Conservation (phyloP, 2,329 filamentous ascomycete species). For the Aspergillus sp. region DNA sequence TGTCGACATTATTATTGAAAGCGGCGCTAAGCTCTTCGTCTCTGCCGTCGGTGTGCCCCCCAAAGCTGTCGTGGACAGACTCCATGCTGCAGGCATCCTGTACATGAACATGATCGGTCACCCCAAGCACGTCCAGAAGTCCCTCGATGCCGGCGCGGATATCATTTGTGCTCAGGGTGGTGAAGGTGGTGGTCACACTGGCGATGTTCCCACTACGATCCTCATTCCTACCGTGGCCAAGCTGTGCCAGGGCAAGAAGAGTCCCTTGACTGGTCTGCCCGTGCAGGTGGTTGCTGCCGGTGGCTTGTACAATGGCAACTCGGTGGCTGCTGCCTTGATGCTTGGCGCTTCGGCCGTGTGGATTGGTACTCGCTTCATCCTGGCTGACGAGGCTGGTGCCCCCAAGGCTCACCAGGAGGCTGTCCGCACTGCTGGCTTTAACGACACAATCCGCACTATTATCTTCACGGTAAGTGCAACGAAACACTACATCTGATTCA, state of each 20-base stretch:
- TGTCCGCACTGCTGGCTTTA: constrained; percentile 84
- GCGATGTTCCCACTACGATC: constrained; percentile 86
- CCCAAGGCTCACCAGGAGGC: constrained; percentile 94
- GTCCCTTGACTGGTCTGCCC: constrained; percentile 79
- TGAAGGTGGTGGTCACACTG: constrained; percentile 95
- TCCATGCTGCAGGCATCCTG: constrained; percentile 83
- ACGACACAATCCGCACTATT: constrained; percentile 95
- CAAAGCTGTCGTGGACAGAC: constrained; percentile 81
- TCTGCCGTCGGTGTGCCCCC: constrained; percentile 94
- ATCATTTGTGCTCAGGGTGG: constrained; percentile 98
- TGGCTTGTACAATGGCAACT: constrained; percentile 90
- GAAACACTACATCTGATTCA: neutral
- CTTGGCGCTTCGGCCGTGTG: constrained; percentile 91
- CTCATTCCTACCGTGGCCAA: constrained; percentile 92
- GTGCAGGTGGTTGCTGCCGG: constrained; percentile 93
- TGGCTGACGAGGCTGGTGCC: constrained; percentile 91
- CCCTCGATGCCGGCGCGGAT: constrained; percentile 85
- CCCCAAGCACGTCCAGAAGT: constrained; percentile 98
- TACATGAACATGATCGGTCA: constrained; percentile 99
- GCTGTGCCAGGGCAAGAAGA: constrained; percentile 76
- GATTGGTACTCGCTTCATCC: constrained; percentile 95
- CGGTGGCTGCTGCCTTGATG: constrained; percentile 85
- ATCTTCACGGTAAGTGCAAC: constrained; percentile 74
- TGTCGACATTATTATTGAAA: constrained; percentile 88
- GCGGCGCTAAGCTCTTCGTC: constrained; percentile 89